These are phyloP conservation scores for Fraxinus nigra DNA, from an alignment of 305 asterid species.

Conservation along the genomic window DNA sequence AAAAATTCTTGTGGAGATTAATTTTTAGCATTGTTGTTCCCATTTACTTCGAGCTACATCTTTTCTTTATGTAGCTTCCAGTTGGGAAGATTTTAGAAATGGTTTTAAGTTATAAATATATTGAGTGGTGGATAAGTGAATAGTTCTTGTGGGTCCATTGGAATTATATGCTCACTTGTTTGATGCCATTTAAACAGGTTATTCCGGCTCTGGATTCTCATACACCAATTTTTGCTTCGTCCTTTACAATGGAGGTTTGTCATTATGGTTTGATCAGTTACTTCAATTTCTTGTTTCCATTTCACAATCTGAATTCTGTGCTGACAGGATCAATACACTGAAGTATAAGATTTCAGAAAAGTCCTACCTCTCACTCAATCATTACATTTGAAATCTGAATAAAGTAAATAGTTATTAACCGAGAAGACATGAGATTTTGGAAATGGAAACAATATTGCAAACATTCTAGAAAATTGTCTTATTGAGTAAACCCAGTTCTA, in stretches of 20 bases:
- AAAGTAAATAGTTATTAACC: neutral
- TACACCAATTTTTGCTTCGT: constrained; percentile 91
- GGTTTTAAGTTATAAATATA: neutral
- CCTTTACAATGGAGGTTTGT: constrained; percentile 97
- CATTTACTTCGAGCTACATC: neutral
- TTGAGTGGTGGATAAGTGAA: neutral
- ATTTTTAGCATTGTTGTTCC: neutral
- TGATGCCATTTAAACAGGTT: constrained; percentile 56
- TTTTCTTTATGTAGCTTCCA: neutral
- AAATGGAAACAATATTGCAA: constrained; percentile 2
- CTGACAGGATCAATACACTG: constrained; percentile 3
- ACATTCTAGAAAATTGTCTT: constrained; percentile 2
- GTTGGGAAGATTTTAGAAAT: neutral
- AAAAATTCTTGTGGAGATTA: neutral
- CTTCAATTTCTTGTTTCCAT: constrained; percentile 9
- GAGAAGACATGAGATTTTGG: constrained; percentile 20
- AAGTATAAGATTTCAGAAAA: neutral
- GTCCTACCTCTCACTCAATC: constrained; percentile 6
- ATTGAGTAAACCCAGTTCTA: neutral
- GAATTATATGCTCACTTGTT: constrained; percentile 12
- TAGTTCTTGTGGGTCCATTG: neutral
- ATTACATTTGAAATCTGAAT: constrained; percentile 5
- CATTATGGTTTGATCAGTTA: constrained; percentile 10
- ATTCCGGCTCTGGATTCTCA: constrained; percentile 91
- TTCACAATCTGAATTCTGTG: neutral